phyloP scores from a whole-genome alignment of 2,329 filamentous ascomycete species.

The Coniella vitis region DNA sequence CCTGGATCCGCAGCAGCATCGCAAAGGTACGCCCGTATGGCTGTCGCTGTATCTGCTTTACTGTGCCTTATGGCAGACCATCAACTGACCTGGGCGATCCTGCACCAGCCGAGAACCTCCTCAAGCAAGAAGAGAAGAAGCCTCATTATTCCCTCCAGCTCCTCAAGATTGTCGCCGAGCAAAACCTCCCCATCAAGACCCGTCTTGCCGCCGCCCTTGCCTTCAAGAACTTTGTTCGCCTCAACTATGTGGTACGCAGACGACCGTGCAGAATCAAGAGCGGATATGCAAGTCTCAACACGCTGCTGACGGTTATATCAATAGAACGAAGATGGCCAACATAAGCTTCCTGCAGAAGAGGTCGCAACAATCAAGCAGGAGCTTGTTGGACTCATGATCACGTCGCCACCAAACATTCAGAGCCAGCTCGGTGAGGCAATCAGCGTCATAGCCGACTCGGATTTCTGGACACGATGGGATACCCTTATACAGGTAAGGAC shows the following conservation, averaged over 20 bases:
- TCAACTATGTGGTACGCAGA: slow-evolving; percentile 71
- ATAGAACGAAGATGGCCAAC: slow-evolving; percentile 84
- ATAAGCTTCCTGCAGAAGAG: slow-evolving; percentile 78
- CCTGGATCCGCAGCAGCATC: slow-evolving; percentile 79
- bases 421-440: slow-evolving; percentile 93
- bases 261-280: neutral
- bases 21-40: slow-evolving; percentile 60
- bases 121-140: slow-evolving; percentile 73
- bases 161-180: slow-evolving; percentile 81
- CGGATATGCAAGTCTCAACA: no score
- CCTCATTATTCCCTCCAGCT: slow-evolving; percentile 82
- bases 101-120: slow-evolving; percentile 66
- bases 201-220: slow-evolving; percentile 82
- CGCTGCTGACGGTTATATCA: slow-evolving; percentile 10
- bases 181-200: slow-evolving; percentile 65
- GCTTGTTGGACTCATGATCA: slow-evolving; percentile 94
- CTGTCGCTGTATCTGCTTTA: neutral
- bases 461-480: slow-evolving; percentile 95
- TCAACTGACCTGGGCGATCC: slow-evolving; percentile 9
- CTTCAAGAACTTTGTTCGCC: slow-evolving; percentile 98
- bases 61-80: slow-evolving; percentile 5
- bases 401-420: slow-evolving; percentile 79
- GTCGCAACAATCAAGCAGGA: slow-evolving; percentile 89
- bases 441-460: slow-evolving; percentile 94
- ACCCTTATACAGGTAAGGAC: slow-evolving; percentile 72